These are phyloP conservation scores for Kodamaea leandrae DNA, from an alignment of 805 yeast genomes.

Conservation along the genomic window DNA sequence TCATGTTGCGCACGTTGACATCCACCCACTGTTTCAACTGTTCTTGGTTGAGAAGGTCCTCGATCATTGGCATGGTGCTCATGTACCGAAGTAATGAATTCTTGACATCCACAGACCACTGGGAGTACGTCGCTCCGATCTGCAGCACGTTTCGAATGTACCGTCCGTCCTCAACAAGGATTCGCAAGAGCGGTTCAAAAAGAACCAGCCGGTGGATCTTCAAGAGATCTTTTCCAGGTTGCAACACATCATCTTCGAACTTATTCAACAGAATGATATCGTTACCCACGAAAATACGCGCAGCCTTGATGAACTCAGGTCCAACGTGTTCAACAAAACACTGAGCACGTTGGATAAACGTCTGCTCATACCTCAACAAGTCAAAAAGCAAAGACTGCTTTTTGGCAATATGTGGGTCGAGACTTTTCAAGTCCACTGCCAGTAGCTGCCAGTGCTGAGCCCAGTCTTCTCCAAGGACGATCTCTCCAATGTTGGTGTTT, in stretches of 20 bases:
- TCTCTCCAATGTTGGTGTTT: slow-evolving; percentile 19
- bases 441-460: slow-evolving; percentile 63
- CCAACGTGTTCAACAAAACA: slow-evolving; percentile 53
- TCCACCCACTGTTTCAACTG: slow-evolving; percentile 58
- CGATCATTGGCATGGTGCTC: slow-evolving; percentile 56
- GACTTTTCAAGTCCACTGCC: slow-evolving; percentile 49
- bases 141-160: slow-evolving; percentile 49
- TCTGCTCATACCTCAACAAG: slow-evolving; percentile 66
- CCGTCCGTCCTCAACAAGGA: slow-evolving; percentile 62
- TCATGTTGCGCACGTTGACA: slow-evolving; percentile 48
- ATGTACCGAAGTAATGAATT: slow-evolving; percentile 58
- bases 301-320: slow-evolving; percentile 37
- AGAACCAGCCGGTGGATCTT: slow-evolving; percentile 52
- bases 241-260: slow-evolving; percentile 58
- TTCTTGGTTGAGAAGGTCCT: slow-evolving; percentile 51
- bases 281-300: slow-evolving; percentile 19
- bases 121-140: slow-evolving; percentile 58
- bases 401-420: slow-evolving; percentile 52
- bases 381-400: slow-evolving; percentile 77
- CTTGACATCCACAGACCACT: slow-evolving; percentile 62
- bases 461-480: slow-evolving; percentile 52
- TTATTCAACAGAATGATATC: slow-evolving; percentile 33
- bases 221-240: slow-evolving; percentile 54
- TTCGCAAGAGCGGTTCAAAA: slow-evolving; percentile 55
- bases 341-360: slow-evolving; percentile 63